phyloP scores from a whole-genome alignment of 768 basidiomycete species.

The Xanthoconium purpureum region DNA sequence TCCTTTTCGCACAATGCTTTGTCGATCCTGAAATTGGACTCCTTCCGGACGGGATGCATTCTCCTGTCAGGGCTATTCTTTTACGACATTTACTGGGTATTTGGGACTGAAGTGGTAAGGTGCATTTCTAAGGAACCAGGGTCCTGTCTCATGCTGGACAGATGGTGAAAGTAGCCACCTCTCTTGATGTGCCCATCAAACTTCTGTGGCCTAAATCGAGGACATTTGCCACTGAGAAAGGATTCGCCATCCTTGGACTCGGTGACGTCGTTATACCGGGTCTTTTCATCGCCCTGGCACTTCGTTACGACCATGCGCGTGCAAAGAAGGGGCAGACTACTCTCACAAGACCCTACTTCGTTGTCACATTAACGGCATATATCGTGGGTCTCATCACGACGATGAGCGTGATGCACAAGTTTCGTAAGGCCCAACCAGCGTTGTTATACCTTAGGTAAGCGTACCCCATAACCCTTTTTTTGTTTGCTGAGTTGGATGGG shows the following conservation, averaged over 20 bases:
- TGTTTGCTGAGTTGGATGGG: not conserved
- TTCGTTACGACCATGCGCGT: conserved; percentile 77
- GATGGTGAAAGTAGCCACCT: conserved; percentile 94
- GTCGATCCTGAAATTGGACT: conserved; percentile 78
- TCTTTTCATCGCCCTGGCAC: conserved; percentile 75
- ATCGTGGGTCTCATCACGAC: conserved; percentile 68
- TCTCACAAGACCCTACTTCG: conserved; percentile 76
- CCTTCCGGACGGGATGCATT: conserved; percentile 82
- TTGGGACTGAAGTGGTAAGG: conserved; percentile 80
- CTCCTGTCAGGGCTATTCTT: conserved; percentile 82
- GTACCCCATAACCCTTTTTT: not conserved
- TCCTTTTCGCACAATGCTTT: conserved; percentile 83
- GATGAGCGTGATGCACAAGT: conserved; percentile 82
- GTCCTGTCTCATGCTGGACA: conserved; percentile 26
- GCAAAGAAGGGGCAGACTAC: conserved; percentile 30
- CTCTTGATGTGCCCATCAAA: conserved; percentile 90
- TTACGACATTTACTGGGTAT: conserved; percentile 96
- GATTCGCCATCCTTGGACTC: conserved; percentile 87
- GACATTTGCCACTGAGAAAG: conserved; percentile 44
- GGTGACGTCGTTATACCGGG: conserved; percentile 78
- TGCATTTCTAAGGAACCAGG: not conserved
- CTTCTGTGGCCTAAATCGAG: conserved; percentile 80
- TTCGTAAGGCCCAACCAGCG: conserved; percentile 81
- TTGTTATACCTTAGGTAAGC: conserved; percentile 84
- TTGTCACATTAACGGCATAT: conserved; percentile 66